Evolutionary conservation across 768 basidiomycete genomes (phyloP).

Genomic region (Cyclocybe cylindracea): DNA sequence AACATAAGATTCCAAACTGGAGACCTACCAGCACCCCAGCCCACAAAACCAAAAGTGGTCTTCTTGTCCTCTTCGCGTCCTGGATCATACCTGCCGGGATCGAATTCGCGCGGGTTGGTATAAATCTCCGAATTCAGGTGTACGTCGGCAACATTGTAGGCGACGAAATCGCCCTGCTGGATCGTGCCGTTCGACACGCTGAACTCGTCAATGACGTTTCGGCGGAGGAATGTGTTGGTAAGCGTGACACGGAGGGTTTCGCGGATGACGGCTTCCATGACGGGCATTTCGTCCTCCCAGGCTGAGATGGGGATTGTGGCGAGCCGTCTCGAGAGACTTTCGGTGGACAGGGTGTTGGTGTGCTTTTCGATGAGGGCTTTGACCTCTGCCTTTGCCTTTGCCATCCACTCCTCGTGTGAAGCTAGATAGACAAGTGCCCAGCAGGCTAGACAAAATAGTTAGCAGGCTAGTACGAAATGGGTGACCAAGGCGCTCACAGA

Average conservation of each 20-base stretch:
- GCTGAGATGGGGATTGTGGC: slow-evolving; percentile 32
- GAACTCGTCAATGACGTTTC: slow-evolving; percentile 33
- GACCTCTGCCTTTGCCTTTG: slow-evolving; percentile 28
- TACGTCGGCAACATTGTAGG: slow-evolving; percentile 31
- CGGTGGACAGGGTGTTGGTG: slow-evolving; percentile 20
- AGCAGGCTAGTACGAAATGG: not conserved
- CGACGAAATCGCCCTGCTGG: slow-evolving; percentile 34
- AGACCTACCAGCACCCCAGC: slow-evolving; percentile 36
- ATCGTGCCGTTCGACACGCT: slow-evolving; percentile 25
- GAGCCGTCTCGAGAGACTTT: slow-evolving; percentile 35
- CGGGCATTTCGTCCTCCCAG: slow-evolving; percentile 43
- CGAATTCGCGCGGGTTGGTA: slow-evolving; percentile 31
- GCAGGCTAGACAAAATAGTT: slow-evolving; percentile 23
- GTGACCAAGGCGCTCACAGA: slow-evolving; percentile 18
- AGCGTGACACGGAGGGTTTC: slow-evolving; percentile 38
- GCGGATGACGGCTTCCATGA: slow-evolving; percentile 35
- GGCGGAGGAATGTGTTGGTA: slow-evolving; percentile 29
- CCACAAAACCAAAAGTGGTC: slow-evolving; percentile 26
- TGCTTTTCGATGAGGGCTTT: slow-evolving; percentile 29
- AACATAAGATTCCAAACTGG: no score
- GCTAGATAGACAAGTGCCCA: slow-evolving; percentile 38
- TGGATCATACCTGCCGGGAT: slow-evolving; percentile 32
- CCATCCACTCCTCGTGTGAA: slow-evolving; percentile 34
- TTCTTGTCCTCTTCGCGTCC: slow-evolving; percentile 34
- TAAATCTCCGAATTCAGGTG: slow-evolving; percentile 39